These are phyloP conservation scores for Solanum medicagineum DNA, from an alignment of 257 asterid genomes.

Conservation along the genomic window DNA sequence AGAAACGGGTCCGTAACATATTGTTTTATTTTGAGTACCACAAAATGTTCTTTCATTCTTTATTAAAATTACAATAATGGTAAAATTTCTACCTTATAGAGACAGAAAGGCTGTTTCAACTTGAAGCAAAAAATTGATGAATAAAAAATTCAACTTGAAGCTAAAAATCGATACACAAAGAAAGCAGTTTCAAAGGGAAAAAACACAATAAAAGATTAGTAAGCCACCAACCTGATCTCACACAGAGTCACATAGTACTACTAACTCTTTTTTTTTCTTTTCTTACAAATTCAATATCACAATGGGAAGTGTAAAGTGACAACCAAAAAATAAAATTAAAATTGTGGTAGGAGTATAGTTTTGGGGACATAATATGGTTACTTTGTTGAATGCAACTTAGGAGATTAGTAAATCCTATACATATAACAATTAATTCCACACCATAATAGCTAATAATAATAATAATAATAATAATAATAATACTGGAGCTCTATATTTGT, in stretches of 20 bases:
- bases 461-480: neutral
- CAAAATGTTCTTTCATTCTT: neutral
- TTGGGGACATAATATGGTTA: neutral
- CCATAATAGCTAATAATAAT: neutral
- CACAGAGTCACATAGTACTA: neutral
- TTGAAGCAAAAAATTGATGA: too few species aligned
- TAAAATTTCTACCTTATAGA: too few species aligned
- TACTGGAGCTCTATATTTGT: neutral
- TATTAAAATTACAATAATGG: neutral
- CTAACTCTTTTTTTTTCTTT: too few species aligned
- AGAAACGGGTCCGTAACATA: neutral
- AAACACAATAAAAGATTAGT: neutral
- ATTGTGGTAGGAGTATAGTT: neutral
- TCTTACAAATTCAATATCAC: neutral
- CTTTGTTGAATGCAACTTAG: conserved; percentile 1
- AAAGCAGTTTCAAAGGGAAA: neutral
- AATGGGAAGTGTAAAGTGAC: neutral
- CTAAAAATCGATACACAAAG: neutral
- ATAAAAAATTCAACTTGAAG: neutral
- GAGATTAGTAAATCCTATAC: neutral
- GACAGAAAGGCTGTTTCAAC: too few species aligned
- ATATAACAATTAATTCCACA: neutral
- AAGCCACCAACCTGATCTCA: neutral
- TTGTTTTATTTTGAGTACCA: neutral
- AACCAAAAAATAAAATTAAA: neutral